Evolutionary conservation across 1,139 yeast species (phyloP), one percentile per base, ranked within the genome.

Genomic region (Debaryomyces sp.): DNA sequence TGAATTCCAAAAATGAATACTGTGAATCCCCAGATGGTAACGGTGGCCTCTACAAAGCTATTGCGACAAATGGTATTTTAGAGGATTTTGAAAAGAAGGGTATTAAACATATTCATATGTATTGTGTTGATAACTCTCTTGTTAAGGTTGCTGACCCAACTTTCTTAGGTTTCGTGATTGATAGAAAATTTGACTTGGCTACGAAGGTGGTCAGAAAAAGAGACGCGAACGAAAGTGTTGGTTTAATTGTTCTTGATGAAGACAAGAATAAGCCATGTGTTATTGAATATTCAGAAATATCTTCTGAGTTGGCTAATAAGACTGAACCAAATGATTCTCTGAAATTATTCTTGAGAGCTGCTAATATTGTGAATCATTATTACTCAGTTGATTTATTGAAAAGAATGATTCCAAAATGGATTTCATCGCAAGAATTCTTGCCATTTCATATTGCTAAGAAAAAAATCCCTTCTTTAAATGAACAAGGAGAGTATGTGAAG

Each of bases 11-110:
- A 45, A 62, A 71, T 42, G 70, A 76, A 42, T 78, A 89, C 42
- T 85, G 92, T 33, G 89, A 89, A 59, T 89, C 97, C 10, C 99
- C 99, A 2, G 98, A 95, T 67, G 99, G 99, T 2, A 95, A 95
- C 65, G 99, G 99, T 49, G 99, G 99, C 1, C 75, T 95, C 50
- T 95, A 95, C 73, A 86, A 84, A 62, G 98, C 97, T 2, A 77
- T 95, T 39, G 71, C 73, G 57, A 79, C 80, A 36, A 81, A 86
- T 54, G 81, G 83, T 1, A 75, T 92, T 22, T 63, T 94, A 44
- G 80, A 80, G 8, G 97, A 92, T 63, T 81, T 94, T 64, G 62
- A 71, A 24, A 54, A 60, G n/a, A 84, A 84, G 49, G 91, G 90
- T 6, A 83, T 94, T 55, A 83, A 89, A 67, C 99, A 94, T 65